phyloP scores from a whole-genome alignment of 768 basidiomycete species.

The Mycena metata region DNA sequence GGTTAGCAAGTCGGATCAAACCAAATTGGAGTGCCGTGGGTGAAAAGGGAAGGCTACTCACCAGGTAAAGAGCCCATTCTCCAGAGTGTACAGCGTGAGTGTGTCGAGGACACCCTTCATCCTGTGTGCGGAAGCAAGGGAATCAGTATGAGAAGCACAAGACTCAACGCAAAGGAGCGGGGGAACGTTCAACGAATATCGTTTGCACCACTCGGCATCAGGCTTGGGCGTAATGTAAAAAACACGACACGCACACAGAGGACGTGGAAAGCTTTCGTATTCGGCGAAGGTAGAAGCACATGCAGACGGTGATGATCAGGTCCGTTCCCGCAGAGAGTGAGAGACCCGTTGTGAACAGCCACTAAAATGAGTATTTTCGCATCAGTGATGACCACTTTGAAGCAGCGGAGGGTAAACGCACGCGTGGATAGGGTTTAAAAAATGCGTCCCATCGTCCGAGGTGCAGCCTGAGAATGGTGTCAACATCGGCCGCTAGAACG shows the following conservation, averaged over 20 bases:
- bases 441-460: conserved; percentile 32
- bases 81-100: conserved; percentile 58
- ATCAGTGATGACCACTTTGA: no score
- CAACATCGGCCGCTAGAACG: not conserved
- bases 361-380: conserved; percentile 40
- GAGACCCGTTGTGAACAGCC: conserved; percentile 59
- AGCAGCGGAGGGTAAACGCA: conserved; percentile 11
- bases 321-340: conserved; percentile 56
- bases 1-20: not conserved
- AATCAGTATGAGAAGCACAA: not conserved
- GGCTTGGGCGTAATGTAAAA: not conserved
- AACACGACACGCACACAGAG: conserved; percentile 41
- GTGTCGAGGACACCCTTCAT: conserved; percentile 55
- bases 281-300: conserved; percentile 53
- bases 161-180: not conserved
- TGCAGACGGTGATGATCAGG: conserved; percentile 52
- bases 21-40: not conserved
- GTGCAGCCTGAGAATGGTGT: conserved; percentile 29
- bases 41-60: conserved; percentile 28
- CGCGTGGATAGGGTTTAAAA: conserved; percentile 40
- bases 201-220: no score
- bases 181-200: not conserved
- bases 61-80: conserved; percentile 58
- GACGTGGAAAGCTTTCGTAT: conserved; percentile 47
- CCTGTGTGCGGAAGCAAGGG: conserved; percentile 37